Evolutionary conservation across 1,284 basidiomycete genomes (phyloP).

Genomic region (Austropuccinia psidii): DNA sequence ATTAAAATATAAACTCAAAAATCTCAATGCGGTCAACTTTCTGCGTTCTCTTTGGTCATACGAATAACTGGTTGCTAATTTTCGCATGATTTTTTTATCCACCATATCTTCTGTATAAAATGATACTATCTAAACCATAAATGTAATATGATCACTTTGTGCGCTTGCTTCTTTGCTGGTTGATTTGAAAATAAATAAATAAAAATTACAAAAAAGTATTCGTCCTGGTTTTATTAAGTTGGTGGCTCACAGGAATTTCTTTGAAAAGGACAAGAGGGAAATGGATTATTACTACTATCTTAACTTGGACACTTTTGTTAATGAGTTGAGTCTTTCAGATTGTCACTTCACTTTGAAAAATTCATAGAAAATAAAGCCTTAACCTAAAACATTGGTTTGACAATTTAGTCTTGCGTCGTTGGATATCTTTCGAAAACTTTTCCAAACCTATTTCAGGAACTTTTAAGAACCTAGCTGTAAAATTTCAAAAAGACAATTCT

Average conservation of each 20-base stretch:
- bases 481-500: not conserved
- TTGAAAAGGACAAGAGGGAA: constrained; percentile 26
- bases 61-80: no score
- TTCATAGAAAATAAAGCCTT: not conserved
- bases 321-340: not conserved
- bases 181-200: no score
- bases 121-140: no score
- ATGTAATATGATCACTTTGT: no score
- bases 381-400: not conserved
- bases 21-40: no score
- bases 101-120: no score
- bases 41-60: no score
- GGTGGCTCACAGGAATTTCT: constrained; percentile 17
- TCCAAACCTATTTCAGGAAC: not conserved
- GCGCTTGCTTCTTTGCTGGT: no score
- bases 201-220: constrained; percentile 16
- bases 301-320: constrained; percentile 19
- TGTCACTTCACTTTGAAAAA: not conserved
- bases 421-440: constrained; percentile 12
- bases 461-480: not conserved
- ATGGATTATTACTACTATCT: constrained; percentile 32
- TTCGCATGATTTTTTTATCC: no score
- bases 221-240: constrained; percentile 4
- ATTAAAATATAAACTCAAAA: no score
- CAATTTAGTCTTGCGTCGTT: not conserved